These are phyloP conservation scores for Cytospora piceae DNA, from an alignment of 2,329 filamentous ascomycete species.

Conservation along the genomic window DNA sequence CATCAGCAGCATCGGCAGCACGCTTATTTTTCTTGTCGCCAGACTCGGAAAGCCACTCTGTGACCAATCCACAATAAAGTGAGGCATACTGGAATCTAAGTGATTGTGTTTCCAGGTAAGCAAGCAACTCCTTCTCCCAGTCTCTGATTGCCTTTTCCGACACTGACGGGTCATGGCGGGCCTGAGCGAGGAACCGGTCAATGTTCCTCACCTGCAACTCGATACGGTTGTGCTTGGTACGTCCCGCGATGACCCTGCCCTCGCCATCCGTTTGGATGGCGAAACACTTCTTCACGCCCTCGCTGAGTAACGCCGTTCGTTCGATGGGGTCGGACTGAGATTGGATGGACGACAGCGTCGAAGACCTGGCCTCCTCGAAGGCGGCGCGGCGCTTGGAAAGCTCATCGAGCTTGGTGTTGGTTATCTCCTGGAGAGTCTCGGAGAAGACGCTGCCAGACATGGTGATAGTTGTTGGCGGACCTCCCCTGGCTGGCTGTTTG, in stretches of 20 bases:
- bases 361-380: constrained; percentile 43
- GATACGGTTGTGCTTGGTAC: constrained; percentile 36
- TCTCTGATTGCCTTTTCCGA: constrained; percentile 39
- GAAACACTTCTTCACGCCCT: constrained; percentile 44
- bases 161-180: constrained; percentile 46
- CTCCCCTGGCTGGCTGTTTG: not conserved
- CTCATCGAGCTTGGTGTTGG: constrained; percentile 48
- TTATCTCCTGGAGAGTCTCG: constrained; percentile 48
- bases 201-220: constrained; percentile 44
- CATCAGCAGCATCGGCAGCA: constrained; percentile 30
- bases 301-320: constrained; percentile 40
- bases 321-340: constrained; percentile 35
- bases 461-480: not conserved
- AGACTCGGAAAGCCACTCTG: constrained; percentile 48
- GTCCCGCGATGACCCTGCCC: constrained; percentile 44
- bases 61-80: constrained; percentile 51
- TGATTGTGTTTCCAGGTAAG: constrained; percentile 46
- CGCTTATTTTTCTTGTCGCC: constrained; percentile 34
- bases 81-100: constrained; percentile 49
- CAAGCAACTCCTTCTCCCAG: constrained; percentile 44
- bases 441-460: constrained; percentile 44
- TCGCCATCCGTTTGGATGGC: constrained; percentile 56
- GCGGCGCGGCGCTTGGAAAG: constrained; percentile 44
- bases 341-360: constrained; percentile 37
- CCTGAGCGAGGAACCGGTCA: constrained; percentile 46